These are phyloP conservation scores for Dioszegia hungarica DNA, from an alignment of 768 basidiomycete genomes.

Conservation along the genomic window DNA sequence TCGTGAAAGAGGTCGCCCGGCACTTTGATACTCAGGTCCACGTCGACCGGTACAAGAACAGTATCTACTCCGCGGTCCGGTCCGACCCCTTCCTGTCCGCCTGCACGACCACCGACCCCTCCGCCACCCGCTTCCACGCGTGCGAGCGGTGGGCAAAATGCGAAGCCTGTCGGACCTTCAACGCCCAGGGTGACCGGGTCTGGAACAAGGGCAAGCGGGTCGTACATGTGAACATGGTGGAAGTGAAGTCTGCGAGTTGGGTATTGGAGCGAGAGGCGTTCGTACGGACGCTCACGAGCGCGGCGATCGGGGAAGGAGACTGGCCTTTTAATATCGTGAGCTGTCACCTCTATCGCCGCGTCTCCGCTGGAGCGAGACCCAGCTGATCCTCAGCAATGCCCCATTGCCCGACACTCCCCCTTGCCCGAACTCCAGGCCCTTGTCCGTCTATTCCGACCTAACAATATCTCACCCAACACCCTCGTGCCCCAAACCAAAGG, in stretches of 20 bases:
- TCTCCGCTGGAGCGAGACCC: not conserved
- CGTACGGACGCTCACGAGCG: conserved; percentile 50
- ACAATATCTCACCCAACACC: conserved; percentile 73
- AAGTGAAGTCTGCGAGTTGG: conserved; percentile 60
- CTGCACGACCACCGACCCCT: conserved; percentile 30
- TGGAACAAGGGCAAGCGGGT: conserved; percentile 51
- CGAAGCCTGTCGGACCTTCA: conserved; percentile 19
- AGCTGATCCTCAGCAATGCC: conserved; percentile 9
- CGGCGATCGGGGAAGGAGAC: conserved; percentile 19
- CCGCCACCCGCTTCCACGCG: conserved; percentile 78
- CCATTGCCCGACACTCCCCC: conserved; percentile 78
- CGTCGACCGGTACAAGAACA: conserved; percentile 79
- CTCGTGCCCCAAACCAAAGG: conserved; percentile 55
- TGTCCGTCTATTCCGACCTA: conserved; percentile 75
- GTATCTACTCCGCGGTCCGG: conserved; percentile 63
- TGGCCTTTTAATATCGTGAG: conserved; percentile 63
- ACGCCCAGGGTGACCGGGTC: conserved; percentile 46
- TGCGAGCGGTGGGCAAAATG: conserved; percentile 83
- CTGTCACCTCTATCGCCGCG: not conserved
- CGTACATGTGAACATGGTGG: conserved; percentile 79
- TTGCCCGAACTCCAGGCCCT: conserved; percentile 79
- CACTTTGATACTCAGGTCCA: conserved; percentile 75
- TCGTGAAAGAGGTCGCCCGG: conserved; percentile 68
- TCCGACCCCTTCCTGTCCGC: conserved; percentile 52
- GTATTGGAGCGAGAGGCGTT: conserved; percentile 55